These are phyloP conservation scores for Fusarium sacchari DNA, from an alignment of 2,329 filamentous ascomycete genomes.

Conservation along the genomic window DNA sequence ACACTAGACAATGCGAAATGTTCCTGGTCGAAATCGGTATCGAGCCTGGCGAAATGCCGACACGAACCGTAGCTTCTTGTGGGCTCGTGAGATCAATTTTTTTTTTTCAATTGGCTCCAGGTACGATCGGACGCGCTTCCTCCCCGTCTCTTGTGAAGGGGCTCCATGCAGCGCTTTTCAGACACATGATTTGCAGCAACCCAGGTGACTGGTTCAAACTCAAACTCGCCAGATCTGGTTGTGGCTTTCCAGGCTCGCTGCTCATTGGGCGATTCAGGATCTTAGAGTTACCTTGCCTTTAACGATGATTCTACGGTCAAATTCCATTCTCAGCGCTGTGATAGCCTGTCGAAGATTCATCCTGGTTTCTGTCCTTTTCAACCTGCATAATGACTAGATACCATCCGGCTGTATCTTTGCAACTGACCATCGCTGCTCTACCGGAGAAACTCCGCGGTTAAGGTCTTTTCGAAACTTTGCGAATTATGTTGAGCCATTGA, in stretches of 20 bases:
- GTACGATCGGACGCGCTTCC: slow-evolving; percentile 39
- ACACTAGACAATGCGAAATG: neutral
- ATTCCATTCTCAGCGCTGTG: slow-evolving; percentile 17
- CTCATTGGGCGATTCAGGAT: slow-evolving; percentile 29
- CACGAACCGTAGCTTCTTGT: slow-evolving; percentile 22
- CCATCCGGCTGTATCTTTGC: slow-evolving; percentile 7
- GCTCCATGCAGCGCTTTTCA: slow-evolving; percentile 41
- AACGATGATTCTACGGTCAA: slow-evolving; percentile 26
- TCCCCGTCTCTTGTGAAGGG: slow-evolving; percentile 35
- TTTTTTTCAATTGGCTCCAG: slow-evolving; percentile 36
- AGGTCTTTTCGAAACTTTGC: neutral
- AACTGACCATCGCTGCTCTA: slow-evolving; percentile 22
- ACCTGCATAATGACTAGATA: slow-evolving; percentile 6
- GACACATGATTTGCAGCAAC: slow-evolving; percentile 49
- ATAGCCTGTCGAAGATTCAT: slow-evolving; percentile 15
- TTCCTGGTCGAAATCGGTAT: neutral
- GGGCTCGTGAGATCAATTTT: slow-evolving; percentile 34
- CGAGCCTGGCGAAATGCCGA: slow-evolving; percentile 29
- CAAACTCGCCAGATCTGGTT: slow-evolving; percentile 31
- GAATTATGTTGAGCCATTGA: neutral
- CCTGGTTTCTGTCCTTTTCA: neutral
- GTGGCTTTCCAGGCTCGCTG: slow-evolving; percentile 4
- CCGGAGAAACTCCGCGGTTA: neutral
- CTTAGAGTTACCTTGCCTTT: slow-evolving; percentile 26
- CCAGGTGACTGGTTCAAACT: slow-evolving; percentile 40